Evolutionary conservation across 108 stramenopile genomes (phyloP), one percentile per base, ranked within the genome.

Genomic region (Schizochytrium sp.): DNA sequence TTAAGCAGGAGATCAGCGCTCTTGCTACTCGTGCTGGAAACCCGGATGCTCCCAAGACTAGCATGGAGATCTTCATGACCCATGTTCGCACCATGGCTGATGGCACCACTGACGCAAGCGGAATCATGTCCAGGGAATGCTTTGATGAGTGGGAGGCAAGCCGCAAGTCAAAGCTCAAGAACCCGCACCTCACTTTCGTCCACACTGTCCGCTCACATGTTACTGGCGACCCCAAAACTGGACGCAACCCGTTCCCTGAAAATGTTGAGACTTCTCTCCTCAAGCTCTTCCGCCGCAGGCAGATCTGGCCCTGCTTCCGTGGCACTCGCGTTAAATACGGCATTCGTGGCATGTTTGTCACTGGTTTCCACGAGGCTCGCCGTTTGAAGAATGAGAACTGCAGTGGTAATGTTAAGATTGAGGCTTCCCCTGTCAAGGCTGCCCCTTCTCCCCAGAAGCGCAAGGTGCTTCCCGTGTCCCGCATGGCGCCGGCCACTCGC

Each of bases 141-240:
- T 83, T 83, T 53, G 76, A 83, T 8, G 76, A 83, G 76, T 83
- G 76, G 76, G 50, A 55, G 50, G 53, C 50, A 2, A 55, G 50
- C 50, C 76, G 76, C 76, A 83, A 83, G 76, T 49, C 50, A 10
- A 55, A 83, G 40, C 76, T 83, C 76, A 83, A 83, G 76, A 83
- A 83, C 53, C 76, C 76, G 50, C 53, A 83, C 76, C 76, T 83
- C 47, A 83, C 76, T 5, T 83, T 55, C 2, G 76, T 83, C 5
- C 76, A 83, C 28, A 83, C 76, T 2, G 53, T 83, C 15, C 76
- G 76, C 76, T 55, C 50, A 47, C 76, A 83, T 28, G 76, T 83
- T 53, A 83, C 76, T 40, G 76, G 76, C 5, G 76, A 83, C 15
- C 47, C 47, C 50, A 83, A 83, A 53, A 83, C 76, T 1, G 76